phyloP scores from a whole-genome alignment of 257 asterid genomes.

The Fraxinus anomala region DNA sequence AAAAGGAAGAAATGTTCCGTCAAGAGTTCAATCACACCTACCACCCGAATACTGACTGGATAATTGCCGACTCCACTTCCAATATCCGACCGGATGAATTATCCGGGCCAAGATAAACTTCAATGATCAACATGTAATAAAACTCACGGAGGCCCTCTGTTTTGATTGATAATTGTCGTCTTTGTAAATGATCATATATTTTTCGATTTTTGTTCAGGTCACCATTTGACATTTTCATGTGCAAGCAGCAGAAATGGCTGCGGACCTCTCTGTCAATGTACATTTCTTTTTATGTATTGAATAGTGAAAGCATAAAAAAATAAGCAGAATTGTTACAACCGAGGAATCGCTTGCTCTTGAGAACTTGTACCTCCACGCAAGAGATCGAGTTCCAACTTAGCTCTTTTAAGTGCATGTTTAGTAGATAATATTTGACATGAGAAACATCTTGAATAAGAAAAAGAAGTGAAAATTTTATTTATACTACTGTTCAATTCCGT shows the following conservation, averaged over 20 bases:
- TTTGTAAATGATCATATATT: constrained; percentile 13
- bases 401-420: neutral
- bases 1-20: constrained; percentile 48
- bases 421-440: too few species aligned
- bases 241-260: constrained; percentile 22
- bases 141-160: neutral
- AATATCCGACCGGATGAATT: constrained; percentile 43
- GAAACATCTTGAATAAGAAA: too few species aligned
- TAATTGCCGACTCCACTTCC: constrained; percentile 38
- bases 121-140: neutral
- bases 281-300: constrained; percentile 24
- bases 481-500: too few species aligned
- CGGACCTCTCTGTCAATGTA: constrained; percentile 23
- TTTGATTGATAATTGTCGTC: constrained; percentile 11
- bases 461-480: too few species aligned
- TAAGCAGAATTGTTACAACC: constrained; percentile 7
- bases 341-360: neutral
- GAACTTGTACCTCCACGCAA: neutral
- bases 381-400: neutral
- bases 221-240: constrained; percentile 17
- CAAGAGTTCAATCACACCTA: constrained; percentile 37
- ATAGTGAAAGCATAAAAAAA: constrained; percentile 19
- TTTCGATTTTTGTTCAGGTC: constrained; percentile 12
- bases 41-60: constrained; percentile 46
- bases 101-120: constrained; percentile 47